Evolutionary conservation across 2,329 filamentous ascomycete genomes (phyloP), one percentile per base, ranked within the genome.

Genomic region (Chrysoporthe austroafricana): DNA sequence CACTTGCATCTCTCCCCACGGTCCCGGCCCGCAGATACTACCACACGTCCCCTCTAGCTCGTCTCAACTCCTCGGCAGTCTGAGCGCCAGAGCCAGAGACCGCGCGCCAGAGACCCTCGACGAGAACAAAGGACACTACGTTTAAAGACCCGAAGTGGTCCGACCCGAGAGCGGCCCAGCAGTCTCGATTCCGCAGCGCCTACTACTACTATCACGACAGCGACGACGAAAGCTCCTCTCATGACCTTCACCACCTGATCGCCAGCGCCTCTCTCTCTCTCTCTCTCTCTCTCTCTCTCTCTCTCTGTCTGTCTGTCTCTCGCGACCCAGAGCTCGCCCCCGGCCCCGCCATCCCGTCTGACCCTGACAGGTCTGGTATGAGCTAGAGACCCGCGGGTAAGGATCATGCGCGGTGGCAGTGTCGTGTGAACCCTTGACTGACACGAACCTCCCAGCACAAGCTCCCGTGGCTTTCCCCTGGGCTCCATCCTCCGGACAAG

Each of bases 381-480:
- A 66, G 60, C 64, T 63, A 64, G 48, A 63, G 42, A 60, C 59
- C 46, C 62, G 64, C 61, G 52, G 59, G 67, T 69, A 69, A 69
- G 67, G 43, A 61, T 62, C 58, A 62, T 50, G 42, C 39, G 26
- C 52, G 44, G n/a, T 64, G 11, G 43, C 42, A 18, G 9, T 32
- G 18, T 46, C 50, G 48, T 58, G 44, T 42, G 56, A 64, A 58
- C 39, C 26, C 64, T 64, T 62, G 44, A 64, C 67, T 69, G 62
- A 69, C 62, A 36, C 57, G 9, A 26, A 43, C 36, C 7, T 50
- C 57, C 34, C 58, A 69, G 67, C 64, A 36, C 46, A 54, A 64
- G 43, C 46, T 67, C 54, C 26, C 57, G 57, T 64, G 61, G 57
- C 42, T 54, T 62, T 18, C 18, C 32, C 46, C 48, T 46, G 46